Percentiles rank a stretch among this genome's conserved stretches.
Conservation (phyloP, 257 asterid genomes). For the Echium plantagineum region DNA sequence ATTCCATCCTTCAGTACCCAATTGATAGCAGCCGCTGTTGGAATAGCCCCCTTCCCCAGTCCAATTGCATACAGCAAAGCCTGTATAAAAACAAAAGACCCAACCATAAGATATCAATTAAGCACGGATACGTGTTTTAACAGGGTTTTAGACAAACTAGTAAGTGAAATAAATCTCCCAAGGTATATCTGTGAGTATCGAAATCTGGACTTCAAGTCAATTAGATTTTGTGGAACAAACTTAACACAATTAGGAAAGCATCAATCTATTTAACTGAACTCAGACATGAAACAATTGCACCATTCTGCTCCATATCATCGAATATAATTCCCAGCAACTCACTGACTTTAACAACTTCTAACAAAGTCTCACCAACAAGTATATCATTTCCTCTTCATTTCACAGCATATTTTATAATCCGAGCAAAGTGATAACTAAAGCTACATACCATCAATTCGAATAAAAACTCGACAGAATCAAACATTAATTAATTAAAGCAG, state of each 20-base stretch:
- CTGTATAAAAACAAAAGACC: constrained; percentile 21
- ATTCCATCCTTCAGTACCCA: constrained; percentile 99
- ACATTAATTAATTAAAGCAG: no score
- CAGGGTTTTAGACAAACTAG: neutral
- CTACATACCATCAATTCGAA: no score
- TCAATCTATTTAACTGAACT: no score
- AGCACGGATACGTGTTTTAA: neutral
- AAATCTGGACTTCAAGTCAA: neutral
- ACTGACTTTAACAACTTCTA: neutral
- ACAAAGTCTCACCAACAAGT: neutral
- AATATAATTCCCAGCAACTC: no score
- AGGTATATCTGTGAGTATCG: neutral
- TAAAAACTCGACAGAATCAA: no score
- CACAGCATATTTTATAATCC: no score
- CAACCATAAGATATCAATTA: neutral
- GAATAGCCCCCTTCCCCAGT: constrained; percentile 95
- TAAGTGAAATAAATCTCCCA: neutral
- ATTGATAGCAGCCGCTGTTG: constrained; percentile 94
- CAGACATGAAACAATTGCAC: neutral
- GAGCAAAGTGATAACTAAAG: no score
- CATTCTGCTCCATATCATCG: neutral
- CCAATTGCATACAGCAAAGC: constrained; percentile 96
- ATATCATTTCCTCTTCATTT: neutral
- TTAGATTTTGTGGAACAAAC: no score
- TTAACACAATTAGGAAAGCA: no score